These are phyloP conservation scores for Colletotrichum filicis DNA, from an alignment of 2,329 filamentous ascomycete genomes.

Conservation along the genomic window DNA sequence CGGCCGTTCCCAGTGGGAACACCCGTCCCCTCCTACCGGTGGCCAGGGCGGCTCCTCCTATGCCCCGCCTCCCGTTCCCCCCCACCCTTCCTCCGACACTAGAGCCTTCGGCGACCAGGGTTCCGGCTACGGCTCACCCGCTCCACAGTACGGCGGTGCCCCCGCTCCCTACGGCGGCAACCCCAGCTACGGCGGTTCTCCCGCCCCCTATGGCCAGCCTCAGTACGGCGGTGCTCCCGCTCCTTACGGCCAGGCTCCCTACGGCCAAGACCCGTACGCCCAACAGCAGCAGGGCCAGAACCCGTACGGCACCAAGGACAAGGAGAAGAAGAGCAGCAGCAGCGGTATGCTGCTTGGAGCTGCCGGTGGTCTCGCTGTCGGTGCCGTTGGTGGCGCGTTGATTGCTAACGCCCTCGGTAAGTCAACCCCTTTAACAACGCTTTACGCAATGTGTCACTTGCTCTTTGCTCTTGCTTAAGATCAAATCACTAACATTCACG, in stretches of 20 bases:
- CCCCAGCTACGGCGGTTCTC: constrained; percentile 17
- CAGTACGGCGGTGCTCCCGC: constrained; percentile 28
- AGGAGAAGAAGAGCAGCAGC: constrained; percentile 56
- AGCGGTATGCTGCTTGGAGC: constrained; percentile 68
- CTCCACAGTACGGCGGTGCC: constrained; percentile 26
- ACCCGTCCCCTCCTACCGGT: constrained; percentile 49
- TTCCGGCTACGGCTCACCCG: constrained; percentile 31
- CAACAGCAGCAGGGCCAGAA: constrained; percentile 19
- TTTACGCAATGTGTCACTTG: background rate
- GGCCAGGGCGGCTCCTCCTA: constrained; percentile 24
- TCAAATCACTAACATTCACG: background rate
- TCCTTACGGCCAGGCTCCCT: constrained; percentile 12
- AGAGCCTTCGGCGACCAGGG: constrained; percentile 36
- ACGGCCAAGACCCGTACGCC: constrained; percentile 37
- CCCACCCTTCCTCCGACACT: constrained; percentile 15
- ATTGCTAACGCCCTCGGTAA: constrained; percentile 66
- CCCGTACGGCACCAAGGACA: constrained; percentile 40
- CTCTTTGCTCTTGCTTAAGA: background rate
- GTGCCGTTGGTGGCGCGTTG: constrained; percentile 67
- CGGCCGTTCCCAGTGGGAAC: constrained; percentile 73
- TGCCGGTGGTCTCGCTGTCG: constrained; percentile 67
- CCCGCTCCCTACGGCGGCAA: constrained; percentile 23
- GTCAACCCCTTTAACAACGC: constrained; percentile 37
- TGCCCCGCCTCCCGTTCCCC: constrained; percentile 21
- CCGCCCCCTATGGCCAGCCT: constrained; percentile 25